These are phyloP conservation scores for Coemansia sp. DNA, from an alignment of 192 early-diverging fungal genomes.

Conservation along the genomic window DNA sequence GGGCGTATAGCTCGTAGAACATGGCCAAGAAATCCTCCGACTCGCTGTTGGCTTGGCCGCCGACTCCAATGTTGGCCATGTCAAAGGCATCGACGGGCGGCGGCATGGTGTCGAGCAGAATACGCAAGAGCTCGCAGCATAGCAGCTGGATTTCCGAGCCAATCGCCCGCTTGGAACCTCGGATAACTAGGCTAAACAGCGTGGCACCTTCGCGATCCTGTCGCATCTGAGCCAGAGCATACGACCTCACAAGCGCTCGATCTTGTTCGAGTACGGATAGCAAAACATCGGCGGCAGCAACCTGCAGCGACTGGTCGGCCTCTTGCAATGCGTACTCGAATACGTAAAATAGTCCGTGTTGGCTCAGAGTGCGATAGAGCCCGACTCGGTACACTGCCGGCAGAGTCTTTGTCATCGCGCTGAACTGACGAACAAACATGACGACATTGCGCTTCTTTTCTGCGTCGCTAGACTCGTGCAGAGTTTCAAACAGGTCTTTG, in stretches of 20 bases:
- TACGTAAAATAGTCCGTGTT: constrained; percentile 77
- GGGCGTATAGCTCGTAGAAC: constrained; percentile 73
- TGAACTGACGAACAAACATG: constrained; percentile 78
- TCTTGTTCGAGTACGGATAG: constrained; percentile 77
- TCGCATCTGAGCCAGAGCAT: constrained; percentile 64
- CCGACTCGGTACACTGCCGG: constrained; percentile 60
- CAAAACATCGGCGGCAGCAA: constrained; percentile 69
- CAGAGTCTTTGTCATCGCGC: constrained; percentile 69
- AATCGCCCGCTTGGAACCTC: constrained; percentile 59
- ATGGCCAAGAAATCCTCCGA: constrained; percentile 73
- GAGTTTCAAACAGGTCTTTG: constrained; percentile 67
- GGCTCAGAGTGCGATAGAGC: constrained; percentile 67
- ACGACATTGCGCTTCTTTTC: constrained; percentile 75
- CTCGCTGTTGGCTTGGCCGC: constrained; percentile 53
- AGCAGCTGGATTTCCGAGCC: constrained; percentile 69
- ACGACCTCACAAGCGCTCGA: constrained; percentile 68
- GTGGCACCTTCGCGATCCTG: constrained; percentile 40
- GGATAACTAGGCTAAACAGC: constrained; percentile 69
- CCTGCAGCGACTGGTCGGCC: constrained; percentile 56
- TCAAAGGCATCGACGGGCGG: constrained; percentile 15
- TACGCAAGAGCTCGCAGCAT: constrained; percentile 71
- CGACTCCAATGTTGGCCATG: constrained; percentile 16
- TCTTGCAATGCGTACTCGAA: constrained; percentile 70
- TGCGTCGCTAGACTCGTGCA: constrained; percentile 50
- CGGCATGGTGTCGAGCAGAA: constrained; percentile 66